phyloP scores from a whole-genome alignment of 192 early-diverging fungal species.

The Mortierella claussenii region DNA sequence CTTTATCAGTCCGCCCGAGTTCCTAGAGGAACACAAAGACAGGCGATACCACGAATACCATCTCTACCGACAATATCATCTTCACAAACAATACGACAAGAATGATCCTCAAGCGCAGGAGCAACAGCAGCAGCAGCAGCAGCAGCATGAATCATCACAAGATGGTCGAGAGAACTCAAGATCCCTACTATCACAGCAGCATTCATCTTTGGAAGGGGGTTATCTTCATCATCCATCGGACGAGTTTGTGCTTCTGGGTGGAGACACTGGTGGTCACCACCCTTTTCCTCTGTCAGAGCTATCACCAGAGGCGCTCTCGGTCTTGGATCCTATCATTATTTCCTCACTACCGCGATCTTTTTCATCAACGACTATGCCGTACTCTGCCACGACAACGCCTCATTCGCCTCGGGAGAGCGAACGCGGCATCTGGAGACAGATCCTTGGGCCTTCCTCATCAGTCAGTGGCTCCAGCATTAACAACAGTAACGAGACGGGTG shows the following conservation, averaged over 20 bases:
- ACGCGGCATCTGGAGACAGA: slow-evolving; percentile 2
- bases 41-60: slow-evolving; percentile 44
- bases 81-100: slow-evolving; percentile 39
- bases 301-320: slow-evolving; percentile 1
- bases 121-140: background rate
- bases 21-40: slow-evolving; percentile 51
- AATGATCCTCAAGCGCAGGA: background rate
- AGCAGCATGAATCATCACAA: background rate
- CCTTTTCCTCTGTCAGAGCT: slow-evolving; percentile 17
- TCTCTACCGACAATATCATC: slow-evolving; percentile 48
- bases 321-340: slow-evolving; percentile 1
- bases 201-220: background rate
- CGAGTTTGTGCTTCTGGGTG: slow-evolving; percentile 35
- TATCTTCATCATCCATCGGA: slow-evolving; percentile 28
- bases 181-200: background rate
- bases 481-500: background rate
- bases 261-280: slow-evolving; percentile 15
- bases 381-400: slow-evolving; percentile 2
- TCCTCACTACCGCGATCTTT: background rate
- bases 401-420: background rate
- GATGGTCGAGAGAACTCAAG: background rate
- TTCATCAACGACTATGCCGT: slow-evolving; percentile 3
- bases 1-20: slow-evolving; percentile 50
- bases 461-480: no score
- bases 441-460: background rate